Base-by-base conservation (phyloP, 2,329 filamentous ascomycete genomes). In the Apiospora saccharicola region DNA sequence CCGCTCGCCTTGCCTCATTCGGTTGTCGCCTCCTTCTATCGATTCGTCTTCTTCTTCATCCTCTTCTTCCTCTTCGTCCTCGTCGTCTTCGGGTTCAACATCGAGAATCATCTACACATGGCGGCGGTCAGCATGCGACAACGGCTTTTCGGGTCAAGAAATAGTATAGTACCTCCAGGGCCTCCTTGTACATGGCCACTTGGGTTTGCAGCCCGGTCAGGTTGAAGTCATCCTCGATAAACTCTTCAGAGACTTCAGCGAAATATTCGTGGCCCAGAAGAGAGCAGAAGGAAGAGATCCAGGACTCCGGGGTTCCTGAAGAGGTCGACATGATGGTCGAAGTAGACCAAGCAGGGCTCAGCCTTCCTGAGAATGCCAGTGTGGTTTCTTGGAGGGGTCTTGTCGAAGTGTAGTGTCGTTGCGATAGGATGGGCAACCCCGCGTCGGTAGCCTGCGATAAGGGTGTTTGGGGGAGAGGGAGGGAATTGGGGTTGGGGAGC, bases 201-300 rank as follows among this genome's bases (percentile, higher is more conserved):
- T 98, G 96, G 73, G 92, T 93, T 83, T 98, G 95, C 79, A 99
- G 87, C 69, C 96, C 96, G 0, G 96, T 99, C 76, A 99, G 88
- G 84, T 99, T 99, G 88, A 99, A 99, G 83, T 99, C 96, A 90
- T 99, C 96, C 83, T 99, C 96, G 81, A 99, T 98, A 79, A 99
- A 99, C 80, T 99, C 96, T 85, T 99, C 96, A 67, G 94, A 96
- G 69, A 99, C 96, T 86, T 99, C 96, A 75, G 96, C 96, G 83
- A 99, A 99, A 86, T 98, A 99, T 84, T 99, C 96, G 82, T 99
- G 96, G 74, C 96, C 96, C 73, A 98, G 90, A 67, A 98, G 88
- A 51, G 94, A 95, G 87, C 96, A 99, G 83, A 98, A 99, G 72
- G 95, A 97, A 75, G 94, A 93, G 86, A 99, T 98, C 96, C 96